A percentile compares a stretch with the other conserved stretches of the same genome.
Conservation (phyloP, 2,329 filamentous ascomycete species). For the Fusarium tricinctum region DNA sequence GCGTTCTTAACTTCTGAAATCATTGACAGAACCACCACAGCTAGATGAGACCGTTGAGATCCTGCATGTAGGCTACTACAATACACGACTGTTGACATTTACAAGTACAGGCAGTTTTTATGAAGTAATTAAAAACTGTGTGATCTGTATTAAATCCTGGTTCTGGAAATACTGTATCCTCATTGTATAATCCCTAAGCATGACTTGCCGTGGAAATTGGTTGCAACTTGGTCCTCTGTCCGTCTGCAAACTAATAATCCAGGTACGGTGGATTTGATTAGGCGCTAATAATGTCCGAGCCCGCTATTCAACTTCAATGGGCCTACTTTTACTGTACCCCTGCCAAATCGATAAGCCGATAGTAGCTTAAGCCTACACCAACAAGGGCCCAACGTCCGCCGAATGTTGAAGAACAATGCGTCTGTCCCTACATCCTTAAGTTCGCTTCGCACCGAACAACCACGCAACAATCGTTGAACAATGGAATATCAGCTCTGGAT, state of each 20-base stretch:
- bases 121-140: no score
- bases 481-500: slow-evolving; percentile 35
- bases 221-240: background rate
- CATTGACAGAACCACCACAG: slow-evolving; percentile 20
- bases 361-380: slow-evolving; percentile 19
- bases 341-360: slow-evolving; percentile 48
- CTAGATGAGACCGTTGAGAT: slow-evolving; percentile 1
- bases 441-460: slow-evolving; percentile 39
- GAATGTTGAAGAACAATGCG: slow-evolving; percentile 42
- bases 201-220: background rate
- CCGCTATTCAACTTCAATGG: slow-evolving; percentile 25
- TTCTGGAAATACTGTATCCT: slow-evolving; percentile 17
- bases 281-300: background rate
- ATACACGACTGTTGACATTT: no score
- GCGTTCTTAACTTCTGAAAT: background rate
- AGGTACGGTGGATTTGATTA: background rate
- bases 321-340: slow-evolving; percentile 20
- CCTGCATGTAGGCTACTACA: no score
- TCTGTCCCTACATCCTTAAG: slow-evolving; percentile 19
- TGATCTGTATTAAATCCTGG: background rate
- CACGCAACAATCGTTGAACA: slow-evolving; percentile 16
- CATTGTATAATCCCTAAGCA: background rate
- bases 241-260: slow-evolving; percentile 9
- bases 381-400: slow-evolving; percentile 25
- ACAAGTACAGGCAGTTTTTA: no score